These are phyloP conservation scores for Kwoniella botswanensis DNA, from an alignment of 768 basidiomycete genomes.

Conservation along the genomic window DNA sequence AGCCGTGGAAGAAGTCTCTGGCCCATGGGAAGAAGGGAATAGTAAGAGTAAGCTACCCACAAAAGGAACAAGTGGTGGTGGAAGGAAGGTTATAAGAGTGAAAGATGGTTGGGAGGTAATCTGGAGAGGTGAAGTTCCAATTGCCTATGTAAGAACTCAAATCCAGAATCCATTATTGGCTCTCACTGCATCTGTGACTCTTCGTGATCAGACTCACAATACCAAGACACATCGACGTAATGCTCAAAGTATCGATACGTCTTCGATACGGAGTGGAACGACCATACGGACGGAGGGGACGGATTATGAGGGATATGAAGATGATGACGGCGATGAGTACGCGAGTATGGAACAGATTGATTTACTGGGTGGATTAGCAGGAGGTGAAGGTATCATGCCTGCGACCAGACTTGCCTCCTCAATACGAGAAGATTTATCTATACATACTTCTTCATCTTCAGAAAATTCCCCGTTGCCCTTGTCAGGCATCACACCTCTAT, in stretches of 20 bases:
- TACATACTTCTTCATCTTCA: slow-evolving; percentile 60
- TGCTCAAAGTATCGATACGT: slow-evolving; percentile 25
- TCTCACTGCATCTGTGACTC: slow-evolving; percentile 80
- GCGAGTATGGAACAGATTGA: slow-evolving; percentile 70
- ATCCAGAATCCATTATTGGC: slow-evolving; percentile 78
- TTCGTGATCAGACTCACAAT: slow-evolving; percentile 65
- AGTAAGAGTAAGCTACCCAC: slow-evolving; percentile 51
- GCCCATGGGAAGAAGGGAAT: slow-evolving; percentile 69
- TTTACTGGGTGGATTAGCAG: slow-evolving; percentile 66
- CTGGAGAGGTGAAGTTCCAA: slow-evolving; percentile 75
- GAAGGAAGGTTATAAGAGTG: slow-evolving; percentile 72
- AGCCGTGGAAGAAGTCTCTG: slow-evolving; percentile 23
- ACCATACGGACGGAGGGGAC: slow-evolving; percentile 45
- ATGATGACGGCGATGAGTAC: slow-evolving; percentile 32
- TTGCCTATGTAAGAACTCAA: slow-evolving; percentile 76
- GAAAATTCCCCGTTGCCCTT: slow-evolving; percentile 58
- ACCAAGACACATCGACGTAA: slow-evolving; percentile 23
- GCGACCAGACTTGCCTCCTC: slow-evolving; percentile 72
- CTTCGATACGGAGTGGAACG: slow-evolving; percentile 31
- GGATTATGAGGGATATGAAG: slow-evolving; percentile 57
- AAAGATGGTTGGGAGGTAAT: slow-evolving; percentile 75
- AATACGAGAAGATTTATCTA: slow-evolving; percentile 71
- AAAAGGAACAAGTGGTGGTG: slow-evolving; percentile 60
- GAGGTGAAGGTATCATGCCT: slow-evolving; percentile 66
- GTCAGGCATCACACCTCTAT: slow-evolving; percentile 34